Conservation (phyloP, 805 yeast species). For the Cyberlindnera nakhonratchasimensis region DNA sequence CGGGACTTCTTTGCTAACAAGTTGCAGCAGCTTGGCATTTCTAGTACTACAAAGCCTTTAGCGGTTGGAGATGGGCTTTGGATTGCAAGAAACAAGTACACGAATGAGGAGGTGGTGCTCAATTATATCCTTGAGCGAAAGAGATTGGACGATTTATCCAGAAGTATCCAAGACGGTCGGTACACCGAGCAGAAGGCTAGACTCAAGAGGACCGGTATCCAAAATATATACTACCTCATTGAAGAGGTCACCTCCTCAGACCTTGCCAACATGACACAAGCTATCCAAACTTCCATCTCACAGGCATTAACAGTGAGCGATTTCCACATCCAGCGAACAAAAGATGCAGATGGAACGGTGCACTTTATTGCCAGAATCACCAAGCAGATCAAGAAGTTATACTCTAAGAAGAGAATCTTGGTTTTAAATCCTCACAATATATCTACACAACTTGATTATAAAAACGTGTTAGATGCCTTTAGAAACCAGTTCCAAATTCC, state of each 20-base stretch:
- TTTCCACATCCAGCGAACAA: slow-evolving; percentile 66
- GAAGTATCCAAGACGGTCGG: slow-evolving; percentile 84
- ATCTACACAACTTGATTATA: slow-evolving; percentile 49
- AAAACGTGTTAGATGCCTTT: slow-evolving; percentile 38
- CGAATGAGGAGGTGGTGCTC: slow-evolving; percentile 62
- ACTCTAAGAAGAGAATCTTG: slow-evolving; percentile 37
- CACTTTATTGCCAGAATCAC: slow-evolving; percentile 52
- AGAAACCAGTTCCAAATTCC: slow-evolving; percentile 40
- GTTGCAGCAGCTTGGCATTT: slow-evolving; percentile 45
- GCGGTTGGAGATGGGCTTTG: slow-evolving; percentile 87
- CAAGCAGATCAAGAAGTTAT: slow-evolving; percentile 37
- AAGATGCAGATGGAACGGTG: slow-evolving; percentile 71
- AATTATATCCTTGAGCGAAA: slow-evolving; percentile 90
- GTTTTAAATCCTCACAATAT: slow-evolving; percentile 52
- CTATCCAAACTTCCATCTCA: slow-evolving; percentile 74
- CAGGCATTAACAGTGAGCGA: slow-evolving; percentile 61
- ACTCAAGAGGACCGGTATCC: slow-evolving; percentile 63
- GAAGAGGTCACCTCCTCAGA: slow-evolving; percentile 65
- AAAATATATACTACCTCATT: slow-evolving; percentile 67
- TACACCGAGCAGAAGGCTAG: slow-evolving; percentile 84
- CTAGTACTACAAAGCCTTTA: slow-evolving; percentile 52
- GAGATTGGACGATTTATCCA: slow-evolving; percentile 78
- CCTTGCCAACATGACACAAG: slow-evolving; percentile 48
- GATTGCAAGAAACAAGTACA: slow-evolving; percentile 67
- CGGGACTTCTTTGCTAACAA: slow-evolving; percentile 66